Percentiles rank a stretch among this genome's conserved stretches.
These are phyloP conservation scores for Phialophora macrospora DNA, from an alignment of 2,329 filamentous ascomycete genomes.

Conservation along the genomic window DNA sequence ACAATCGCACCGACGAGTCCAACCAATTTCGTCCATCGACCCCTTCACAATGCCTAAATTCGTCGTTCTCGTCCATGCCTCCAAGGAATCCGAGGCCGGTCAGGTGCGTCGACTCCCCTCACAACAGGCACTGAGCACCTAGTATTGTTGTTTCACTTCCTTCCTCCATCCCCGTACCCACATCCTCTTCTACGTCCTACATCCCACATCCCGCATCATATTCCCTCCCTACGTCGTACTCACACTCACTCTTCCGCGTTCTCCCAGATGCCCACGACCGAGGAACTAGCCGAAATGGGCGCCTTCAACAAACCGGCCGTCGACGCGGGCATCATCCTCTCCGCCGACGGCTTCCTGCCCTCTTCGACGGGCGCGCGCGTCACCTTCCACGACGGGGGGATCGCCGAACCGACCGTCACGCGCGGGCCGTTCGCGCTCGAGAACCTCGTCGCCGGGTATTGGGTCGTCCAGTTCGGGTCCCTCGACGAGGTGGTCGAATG, in stretches of 20 bases:
- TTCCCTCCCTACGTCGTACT: background rate
- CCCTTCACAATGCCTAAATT: constrained; percentile 2
- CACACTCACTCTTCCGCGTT: background rate
- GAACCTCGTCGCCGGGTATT: background rate
- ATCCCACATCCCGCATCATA: background rate
- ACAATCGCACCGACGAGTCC: background rate
- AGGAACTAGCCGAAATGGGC: background rate
- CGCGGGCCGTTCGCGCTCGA: background rate
- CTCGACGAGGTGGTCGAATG: background rate
- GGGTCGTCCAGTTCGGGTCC: background rate
- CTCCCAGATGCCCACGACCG: background rate
- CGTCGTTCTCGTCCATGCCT: background rate
- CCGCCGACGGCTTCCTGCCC: background rate
- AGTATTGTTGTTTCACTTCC: background rate
- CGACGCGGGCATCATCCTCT: background rate
- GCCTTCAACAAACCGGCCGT: background rate
- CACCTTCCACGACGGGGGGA: background rate
- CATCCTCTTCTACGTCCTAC: too few species aligned
- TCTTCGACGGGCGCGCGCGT: background rate
- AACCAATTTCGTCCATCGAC: background rate
- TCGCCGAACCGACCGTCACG: background rate
- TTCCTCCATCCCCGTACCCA: background rate
- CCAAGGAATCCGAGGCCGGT: background rate
- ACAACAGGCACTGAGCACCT: background rate
- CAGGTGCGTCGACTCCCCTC: background rate